Evolutionary conservation across 169 alveolate species (phyloP).

Genomic region (Theileria equi): DNA sequence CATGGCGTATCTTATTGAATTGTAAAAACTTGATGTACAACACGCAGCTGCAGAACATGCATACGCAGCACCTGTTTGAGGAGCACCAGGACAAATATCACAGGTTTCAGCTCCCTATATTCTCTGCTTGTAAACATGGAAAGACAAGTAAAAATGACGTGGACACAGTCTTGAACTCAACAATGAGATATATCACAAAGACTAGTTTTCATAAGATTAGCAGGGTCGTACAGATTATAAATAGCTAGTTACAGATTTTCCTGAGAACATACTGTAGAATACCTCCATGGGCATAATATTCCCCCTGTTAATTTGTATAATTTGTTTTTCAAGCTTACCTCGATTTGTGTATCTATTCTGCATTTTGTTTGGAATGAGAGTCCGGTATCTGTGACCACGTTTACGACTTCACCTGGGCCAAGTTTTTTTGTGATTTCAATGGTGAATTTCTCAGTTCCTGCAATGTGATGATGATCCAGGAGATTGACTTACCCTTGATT

Average conservation of each 20-base stretch:
- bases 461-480: not conserved
- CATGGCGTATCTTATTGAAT: slow-evolving; percentile 52
- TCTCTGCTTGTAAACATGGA: slow-evolving; percentile 51
- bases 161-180: slow-evolving; percentile 35
- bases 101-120: slow-evolving; percentile 37
- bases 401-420: slow-evolving; percentile 48
- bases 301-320: slow-evolving; percentile 12
- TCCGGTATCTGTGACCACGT: slow-evolving; percentile 52
- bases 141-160: slow-evolving; percentile 43
- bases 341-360: slow-evolving; percentile 77
- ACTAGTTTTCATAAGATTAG: not conserved
- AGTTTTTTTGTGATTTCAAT: slow-evolving; percentile 13
- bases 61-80: slow-evolving; percentile 40
- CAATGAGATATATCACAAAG: slow-evolving; percentile 7
- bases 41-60: slow-evolving; percentile 49
- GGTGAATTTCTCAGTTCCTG: slow-evolving; percentile 61
- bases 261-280: slow-evolving; percentile 76
- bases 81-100: slow-evolving; percentile 45
- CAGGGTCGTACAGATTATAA: slow-evolving; percentile 15
- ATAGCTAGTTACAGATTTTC: slow-evolving; percentile 49
- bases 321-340: slow-evolving; percentile 11
- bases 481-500: slow-evolving; percentile 78
- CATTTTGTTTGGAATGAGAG: slow-evolving; percentile 42
- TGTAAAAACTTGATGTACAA: slow-evolving; percentile 6
- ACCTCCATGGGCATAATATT: slow-evolving; percentile 78